phyloP scores from a whole-genome alignment of 2,329 filamentous ascomycete species.

The Calonectria naviculata region DNA sequence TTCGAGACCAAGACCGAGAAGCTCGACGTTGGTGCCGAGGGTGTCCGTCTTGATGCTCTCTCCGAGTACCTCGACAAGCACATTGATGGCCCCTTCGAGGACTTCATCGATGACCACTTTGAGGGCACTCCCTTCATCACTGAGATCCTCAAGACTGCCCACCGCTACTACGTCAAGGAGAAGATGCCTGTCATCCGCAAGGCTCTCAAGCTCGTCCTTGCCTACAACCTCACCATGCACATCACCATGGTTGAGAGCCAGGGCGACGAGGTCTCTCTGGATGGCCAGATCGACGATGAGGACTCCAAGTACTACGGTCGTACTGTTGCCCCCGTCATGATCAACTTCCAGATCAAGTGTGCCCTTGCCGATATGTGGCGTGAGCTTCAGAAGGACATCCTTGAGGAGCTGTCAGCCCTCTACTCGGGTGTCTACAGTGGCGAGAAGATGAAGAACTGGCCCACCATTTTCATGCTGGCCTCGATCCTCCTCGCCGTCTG shows the following conservation, averaged over 20 bases:
- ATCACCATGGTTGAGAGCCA: slow-evolving; percentile 95
- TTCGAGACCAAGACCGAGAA: slow-evolving; percentile 91
- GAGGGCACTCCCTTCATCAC: slow-evolving; percentile 95
- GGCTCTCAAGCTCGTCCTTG: slow-evolving; percentile 92
- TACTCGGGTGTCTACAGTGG: slow-evolving; percentile 99
- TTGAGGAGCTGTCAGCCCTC: slow-evolving; percentile 90
- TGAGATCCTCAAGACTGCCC: slow-evolving; percentile 95
- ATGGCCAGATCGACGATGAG: slow-evolving; percentile 87
- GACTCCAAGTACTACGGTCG: slow-evolving; percentile 90
- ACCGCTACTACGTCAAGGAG: slow-evolving; percentile 91
- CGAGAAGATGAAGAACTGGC: slow-evolving; percentile 98
- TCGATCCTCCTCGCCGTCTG: slow-evolving; percentile 93
- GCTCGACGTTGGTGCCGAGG: slow-evolving; percentile 89
- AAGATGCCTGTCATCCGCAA: slow-evolving; percentile 92
- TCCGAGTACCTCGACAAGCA: slow-evolving; percentile 96
- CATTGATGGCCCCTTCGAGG: slow-evolving; percentile 91
- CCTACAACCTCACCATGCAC: slow-evolving; percentile 95
- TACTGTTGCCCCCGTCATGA: slow-evolving; percentile 95
- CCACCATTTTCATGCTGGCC: slow-evolving; percentile 97
- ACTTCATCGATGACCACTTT: slow-evolving; percentile 95
- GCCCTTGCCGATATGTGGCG: slow-evolving; percentile 98
- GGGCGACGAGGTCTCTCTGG: slow-evolving; percentile 80
- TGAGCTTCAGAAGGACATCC: slow-evolving; percentile 93
- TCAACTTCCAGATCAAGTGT: slow-evolving; percentile 99
- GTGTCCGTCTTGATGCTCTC: slow-evolving; percentile 82